phyloP scores from a whole-genome alignment of 1,284 basidiomycete genomes.

The Takashimella koratensis region DNA sequence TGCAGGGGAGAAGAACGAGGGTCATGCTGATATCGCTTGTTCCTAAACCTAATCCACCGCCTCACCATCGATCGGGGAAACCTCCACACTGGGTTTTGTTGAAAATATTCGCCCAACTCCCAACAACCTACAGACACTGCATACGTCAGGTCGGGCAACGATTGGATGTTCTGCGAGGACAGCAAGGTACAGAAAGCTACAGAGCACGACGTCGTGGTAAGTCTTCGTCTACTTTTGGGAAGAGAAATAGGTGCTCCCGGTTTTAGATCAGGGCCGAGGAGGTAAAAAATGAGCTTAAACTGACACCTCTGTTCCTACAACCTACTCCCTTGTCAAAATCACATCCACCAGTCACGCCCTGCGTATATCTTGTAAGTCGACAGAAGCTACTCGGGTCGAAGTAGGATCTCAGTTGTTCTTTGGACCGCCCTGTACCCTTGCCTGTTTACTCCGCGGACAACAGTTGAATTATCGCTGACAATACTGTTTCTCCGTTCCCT shows the following conservation, averaged over 20 bases:
- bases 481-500: too few species aligned
- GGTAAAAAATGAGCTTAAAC: not conserved
- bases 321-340: too few species aligned
- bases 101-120: too few species aligned
- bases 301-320: too few species aligned
- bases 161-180: slow-evolving; percentile 86
- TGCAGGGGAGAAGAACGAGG: too few species aligned
- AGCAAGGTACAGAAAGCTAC: slow-evolving; percentile 68
- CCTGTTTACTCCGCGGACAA: too few species aligned
- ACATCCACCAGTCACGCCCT: slow-evolving; percentile 67
- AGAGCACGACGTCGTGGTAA: slow-evolving; percentile 75
- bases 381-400: not conserved
- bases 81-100: too few species aligned
- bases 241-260: not conserved
- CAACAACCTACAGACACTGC: slow-evolving; percentile 73
- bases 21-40: too few species aligned
- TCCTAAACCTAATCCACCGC: too few species aligned
- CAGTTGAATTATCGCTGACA: slow-evolving; percentile 2
- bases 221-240: slow-evolving; percentile 43
- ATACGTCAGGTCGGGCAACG: slow-evolving; percentile 66
- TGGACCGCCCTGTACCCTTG: too few species aligned
- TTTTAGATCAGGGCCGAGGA: not conserved
- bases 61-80: too few species aligned
- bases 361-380: slow-evolving; percentile 77
- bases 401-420: too few species aligned